Evolutionary conservation across 2,329 filamentous ascomycete genomes (phyloP).

Genomic region (Cladophialophora carrionii): DNA sequence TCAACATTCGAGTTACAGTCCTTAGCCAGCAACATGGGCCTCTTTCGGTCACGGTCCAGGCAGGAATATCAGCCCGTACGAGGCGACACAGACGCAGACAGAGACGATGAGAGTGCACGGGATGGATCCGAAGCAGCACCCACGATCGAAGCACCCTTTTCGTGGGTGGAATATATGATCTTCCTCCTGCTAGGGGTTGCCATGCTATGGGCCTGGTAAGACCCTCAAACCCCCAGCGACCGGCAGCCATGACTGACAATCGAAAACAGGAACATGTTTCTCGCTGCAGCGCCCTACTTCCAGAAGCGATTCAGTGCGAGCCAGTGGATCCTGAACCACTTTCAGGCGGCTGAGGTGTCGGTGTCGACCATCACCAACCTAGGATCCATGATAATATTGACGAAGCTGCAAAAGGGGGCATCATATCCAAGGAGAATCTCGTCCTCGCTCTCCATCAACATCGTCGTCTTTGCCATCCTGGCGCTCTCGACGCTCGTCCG

Average conservation of each 20-base stretch:
- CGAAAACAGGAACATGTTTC: constrained; percentile 87
- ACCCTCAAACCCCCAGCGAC: constrained; percentile 7
- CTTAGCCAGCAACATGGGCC: constrained; percentile 40
- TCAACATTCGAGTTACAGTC: constrained; percentile 34
- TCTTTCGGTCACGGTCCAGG: constrained; percentile 42
- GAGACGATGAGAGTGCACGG: constrained; percentile 23
- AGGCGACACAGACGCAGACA: constrained; percentile 29
- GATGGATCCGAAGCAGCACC: constrained; percentile 22
- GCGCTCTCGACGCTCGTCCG: constrained; percentile 77
- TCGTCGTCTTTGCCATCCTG: constrained; percentile 74
- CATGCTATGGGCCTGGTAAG: constrained; percentile 97
- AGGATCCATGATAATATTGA: constrained; percentile 72
- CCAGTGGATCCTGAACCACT: constrained; percentile 74
- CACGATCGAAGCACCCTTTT: constrained; percentile 59
- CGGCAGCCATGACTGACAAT: constrained; percentile 9
- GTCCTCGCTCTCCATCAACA: constrained; percentile 73
- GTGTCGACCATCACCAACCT: constrained; percentile 86
- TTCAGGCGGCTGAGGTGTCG: constrained; percentile 86
- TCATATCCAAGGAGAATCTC: constrained; percentile 89
- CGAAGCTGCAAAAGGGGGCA: constrained; percentile 76
- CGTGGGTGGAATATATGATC: constrained; percentile 81
- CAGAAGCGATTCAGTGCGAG: constrained; percentile 74
- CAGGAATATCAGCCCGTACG: constrained; percentile 42
- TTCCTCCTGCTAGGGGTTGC: constrained; percentile 85
- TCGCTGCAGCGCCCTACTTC: constrained; percentile 93